Evolutionary conservation across 345 rosid genomes (phyloP).

Genomic region (Trapa bicornis): DNA sequence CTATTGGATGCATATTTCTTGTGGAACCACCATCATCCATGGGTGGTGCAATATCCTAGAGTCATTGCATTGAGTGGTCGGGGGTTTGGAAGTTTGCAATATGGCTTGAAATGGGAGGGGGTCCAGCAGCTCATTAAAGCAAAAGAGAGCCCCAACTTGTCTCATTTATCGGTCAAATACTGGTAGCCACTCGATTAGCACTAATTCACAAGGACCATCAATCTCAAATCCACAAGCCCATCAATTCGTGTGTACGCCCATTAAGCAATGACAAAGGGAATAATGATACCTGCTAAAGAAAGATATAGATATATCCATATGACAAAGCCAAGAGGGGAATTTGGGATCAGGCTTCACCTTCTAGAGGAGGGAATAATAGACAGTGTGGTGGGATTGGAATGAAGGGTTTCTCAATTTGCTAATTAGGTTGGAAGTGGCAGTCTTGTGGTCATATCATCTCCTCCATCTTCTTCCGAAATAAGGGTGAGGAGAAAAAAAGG

Average conservation of each 20-base stretch:
- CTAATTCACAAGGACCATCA: neutral
- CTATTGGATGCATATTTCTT: neutral
- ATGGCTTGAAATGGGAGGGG: slow-evolving; percentile 6
- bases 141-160: slow-evolving; percentile 6
- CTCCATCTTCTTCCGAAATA: too few species aligned
- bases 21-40: neutral
- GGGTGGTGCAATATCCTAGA: too few species aligned
- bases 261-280: too few species aligned
- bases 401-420: neutral
- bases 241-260: too few species aligned
- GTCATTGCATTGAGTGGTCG: too few species aligned
- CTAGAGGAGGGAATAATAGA: too few species aligned
- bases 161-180: slow-evolving; percentile 6
- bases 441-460: too few species aligned
- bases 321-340: slow-evolving; percentile 8
- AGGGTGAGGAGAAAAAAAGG: too few species aligned
- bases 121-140: slow-evolving; percentile 13
- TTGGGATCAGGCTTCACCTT: slow-evolving; percentile 3
- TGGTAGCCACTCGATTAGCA: slow-evolving; percentile 11
- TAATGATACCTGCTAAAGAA: too few species aligned
- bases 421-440: too few species aligned
- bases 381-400: too few species aligned
- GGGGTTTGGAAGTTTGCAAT: slow-evolving; percentile 4
- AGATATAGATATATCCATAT: slow-evolving; percentile 10
- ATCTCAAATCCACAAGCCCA: neutral